phyloP scores from a whole-genome alignment of 116 monocot species.

The Iris pallida region DNA sequence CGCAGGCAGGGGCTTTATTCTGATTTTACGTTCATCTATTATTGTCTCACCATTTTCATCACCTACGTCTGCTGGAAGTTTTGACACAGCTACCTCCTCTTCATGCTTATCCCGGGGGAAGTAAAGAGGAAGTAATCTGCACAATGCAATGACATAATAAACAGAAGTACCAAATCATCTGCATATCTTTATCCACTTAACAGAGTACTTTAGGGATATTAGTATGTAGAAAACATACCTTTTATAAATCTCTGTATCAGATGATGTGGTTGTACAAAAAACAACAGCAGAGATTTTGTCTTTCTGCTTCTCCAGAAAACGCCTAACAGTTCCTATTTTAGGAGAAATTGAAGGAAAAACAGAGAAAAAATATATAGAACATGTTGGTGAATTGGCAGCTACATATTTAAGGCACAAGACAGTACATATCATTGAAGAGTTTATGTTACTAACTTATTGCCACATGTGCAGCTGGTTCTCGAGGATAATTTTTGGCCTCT shows the following conservation, averaged over 20 bases:
- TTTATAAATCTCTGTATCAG: constrained; percentile 99
- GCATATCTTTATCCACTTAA: not conserved
- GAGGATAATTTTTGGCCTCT: constrained; percentile 90
- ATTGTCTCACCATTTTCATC: constrained; percentile 99
- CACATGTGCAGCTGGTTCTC: constrained; percentile 99
- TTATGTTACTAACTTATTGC: constrained; percentile 75
- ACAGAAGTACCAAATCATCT: not conserved
- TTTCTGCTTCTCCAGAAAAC: constrained; percentile 97
- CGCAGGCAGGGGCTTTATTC: constrained; percentile 90
- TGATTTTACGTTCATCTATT: constrained; percentile 95
- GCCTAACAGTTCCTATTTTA: constrained; percentile 77
- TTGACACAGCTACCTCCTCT: constrained; percentile 87
- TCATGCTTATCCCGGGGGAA: constrained; percentile 97
- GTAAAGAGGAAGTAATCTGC: constrained; percentile 94
- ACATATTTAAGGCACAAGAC: no score
- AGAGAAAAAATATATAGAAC: not conserved
- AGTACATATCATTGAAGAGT: not conserved
- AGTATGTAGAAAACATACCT: constrained; percentile 38
- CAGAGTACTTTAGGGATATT: not conserved
- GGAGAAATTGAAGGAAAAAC: constrained; percentile 9
- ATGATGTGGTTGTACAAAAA: constrained; percentile 77
- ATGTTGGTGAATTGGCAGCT: no score
- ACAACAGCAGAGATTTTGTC: constrained; percentile 93
- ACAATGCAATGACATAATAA: constrained; percentile 8
- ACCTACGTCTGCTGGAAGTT: constrained; percentile 98